Percentiles rank a stretch among this genome's conserved stretches.
phyloP scores from a whole-genome alignment of 202 grass and related monocot species.

The Thinopyrum obtusiflorum region DNA sequence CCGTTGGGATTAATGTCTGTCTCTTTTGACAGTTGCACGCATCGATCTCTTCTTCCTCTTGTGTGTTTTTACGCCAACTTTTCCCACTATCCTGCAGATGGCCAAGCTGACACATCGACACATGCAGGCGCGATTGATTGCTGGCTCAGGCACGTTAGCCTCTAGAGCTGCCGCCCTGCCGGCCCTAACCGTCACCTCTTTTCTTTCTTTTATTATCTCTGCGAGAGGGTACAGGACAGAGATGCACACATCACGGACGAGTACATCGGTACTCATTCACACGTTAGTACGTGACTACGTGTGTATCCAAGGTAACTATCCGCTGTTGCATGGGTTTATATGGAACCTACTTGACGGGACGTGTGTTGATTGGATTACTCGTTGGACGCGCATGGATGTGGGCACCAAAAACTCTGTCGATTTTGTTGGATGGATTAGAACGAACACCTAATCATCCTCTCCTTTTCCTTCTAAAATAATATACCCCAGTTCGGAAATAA shows the following conservation, averaged over 20 bases:
- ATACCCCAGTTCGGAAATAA: too few species aligned
- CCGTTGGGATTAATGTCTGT: constrained; percentile 39
- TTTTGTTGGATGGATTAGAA: too few species aligned
- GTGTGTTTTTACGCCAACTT: constrained; percentile 37
- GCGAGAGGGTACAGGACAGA: too few species aligned
- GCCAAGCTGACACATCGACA: neutral
- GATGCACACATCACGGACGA: too few species aligned
- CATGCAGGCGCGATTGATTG: neutral
- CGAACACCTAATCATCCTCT: too few species aligned
- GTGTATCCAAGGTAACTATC: too few species aligned
- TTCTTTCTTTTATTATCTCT: too few species aligned
- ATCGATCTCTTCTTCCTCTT: neutral
- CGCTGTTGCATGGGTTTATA: too few species aligned
- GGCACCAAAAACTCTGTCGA: neutral
- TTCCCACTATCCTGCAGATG: neutral
- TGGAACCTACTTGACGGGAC: neutral
- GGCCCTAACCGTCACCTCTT: neutral
- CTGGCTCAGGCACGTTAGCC: neutral
- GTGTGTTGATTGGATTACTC: too few species aligned
- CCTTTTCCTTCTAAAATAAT: too few species aligned
- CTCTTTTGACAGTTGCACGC: constrained; percentile 36
- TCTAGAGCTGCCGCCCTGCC: neutral
- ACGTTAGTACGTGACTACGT: too few species aligned
- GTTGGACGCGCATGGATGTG: neutral
- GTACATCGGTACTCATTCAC: too few species aligned